phyloP scores from a whole-genome alignment of 2,329 filamentous ascomycete species.

The Elsinoe necatrix region DNA sequence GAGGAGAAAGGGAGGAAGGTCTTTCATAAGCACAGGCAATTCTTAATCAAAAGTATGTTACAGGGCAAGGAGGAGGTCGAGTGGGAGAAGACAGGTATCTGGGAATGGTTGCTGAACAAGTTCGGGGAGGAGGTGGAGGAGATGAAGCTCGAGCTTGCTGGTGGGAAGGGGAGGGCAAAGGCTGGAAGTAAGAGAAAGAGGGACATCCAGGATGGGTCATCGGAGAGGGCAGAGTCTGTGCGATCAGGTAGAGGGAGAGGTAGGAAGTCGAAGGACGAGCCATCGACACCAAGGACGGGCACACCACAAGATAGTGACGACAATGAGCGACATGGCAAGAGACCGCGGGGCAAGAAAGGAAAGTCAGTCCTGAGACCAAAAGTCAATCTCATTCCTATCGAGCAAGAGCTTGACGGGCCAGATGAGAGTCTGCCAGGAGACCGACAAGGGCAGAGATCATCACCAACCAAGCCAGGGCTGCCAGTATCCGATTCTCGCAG shows the following conservation, averaged over 20 bases:
- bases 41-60: conserved; percentile 39
- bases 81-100: conserved; percentile 38
- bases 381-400: conserved; percentile 22
- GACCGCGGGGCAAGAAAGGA: conserved; percentile 23
- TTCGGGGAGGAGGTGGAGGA: conserved; percentile 21
- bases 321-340: conserved; percentile 6
- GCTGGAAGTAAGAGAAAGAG: conserved; percentile 9
- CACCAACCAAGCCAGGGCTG: background rate
- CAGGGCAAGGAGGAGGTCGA: conserved; percentile 36
- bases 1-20: conserved; percentile 23
- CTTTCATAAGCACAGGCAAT: conserved; percentile 34
- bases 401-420: conserved; percentile 25
- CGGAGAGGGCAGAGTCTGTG: background rate
- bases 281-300: background rate
- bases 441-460: background rate
- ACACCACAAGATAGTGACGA: conserved; percentile 8
- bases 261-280: background rate
- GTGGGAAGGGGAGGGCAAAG: background rate
- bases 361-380: conserved; percentile 29
- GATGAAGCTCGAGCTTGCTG: background rate
- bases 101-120: conserved; percentile 32
- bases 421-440: background rate
- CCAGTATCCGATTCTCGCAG: background rate
- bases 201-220: background rate
- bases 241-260: background rate